A percentile compares a stretch with the other conserved stretches of the same genome.
Evolutionary conservation across 805 yeast genomes (phyloP).

Genomic region (Candida nonsorbophila): DNA sequence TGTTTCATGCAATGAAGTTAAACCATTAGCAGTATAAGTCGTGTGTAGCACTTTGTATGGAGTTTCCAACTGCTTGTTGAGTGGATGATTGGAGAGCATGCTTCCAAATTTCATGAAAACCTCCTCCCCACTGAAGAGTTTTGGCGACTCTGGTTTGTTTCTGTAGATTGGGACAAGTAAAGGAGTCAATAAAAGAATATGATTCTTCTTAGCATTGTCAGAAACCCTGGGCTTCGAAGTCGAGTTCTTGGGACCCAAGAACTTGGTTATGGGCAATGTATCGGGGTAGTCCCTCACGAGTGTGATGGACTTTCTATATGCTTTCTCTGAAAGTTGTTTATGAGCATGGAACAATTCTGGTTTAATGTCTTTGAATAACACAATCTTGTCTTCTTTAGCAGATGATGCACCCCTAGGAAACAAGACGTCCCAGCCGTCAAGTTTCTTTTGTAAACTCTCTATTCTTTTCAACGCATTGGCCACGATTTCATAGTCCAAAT

Average conservation of each 20-base stretch:
- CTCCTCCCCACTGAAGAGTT: constrained; percentile 42
- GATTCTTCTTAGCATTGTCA: constrained; percentile 14
- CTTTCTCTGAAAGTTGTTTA: constrained; percentile 35
- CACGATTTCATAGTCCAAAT: constrained; percentile 39
- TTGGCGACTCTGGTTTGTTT: constrained; percentile 6
- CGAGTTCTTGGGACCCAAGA: constrained; percentile 23
- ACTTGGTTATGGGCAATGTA: constrained; percentile 44
- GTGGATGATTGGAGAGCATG: constrained; percentile 32
- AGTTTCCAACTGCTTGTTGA: constrained; percentile 12
- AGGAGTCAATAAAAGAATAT: constrained; percentile 32
- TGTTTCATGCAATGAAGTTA: constrained; percentile 50
- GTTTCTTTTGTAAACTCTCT: constrained; percentile 33
- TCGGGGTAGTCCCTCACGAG: constrained; percentile 49
- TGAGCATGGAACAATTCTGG: constrained; percentile 38
- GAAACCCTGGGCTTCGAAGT: constrained; percentile 20
- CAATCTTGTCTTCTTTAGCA: constrained; percentile 13
- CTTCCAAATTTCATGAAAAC: constrained; percentile 50
- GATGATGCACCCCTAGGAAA: constrained; percentile 30
- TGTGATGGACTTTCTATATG: constrained; percentile 49
- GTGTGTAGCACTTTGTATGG: constrained; percentile 50
- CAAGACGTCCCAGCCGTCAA: constrained; percentile 42
- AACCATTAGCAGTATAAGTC: constrained; percentile 52
- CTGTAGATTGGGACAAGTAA: constrained; percentile 33
- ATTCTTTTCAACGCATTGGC: constrained; percentile 38
- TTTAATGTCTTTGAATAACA: constrained; percentile 18